Percentiles rank a stretch among this genome's conserved stretches.
Evolutionary conservation across 2,329 filamentous ascomycete species (phyloP).

Genomic region (Didymella keratinophila): DNA sequence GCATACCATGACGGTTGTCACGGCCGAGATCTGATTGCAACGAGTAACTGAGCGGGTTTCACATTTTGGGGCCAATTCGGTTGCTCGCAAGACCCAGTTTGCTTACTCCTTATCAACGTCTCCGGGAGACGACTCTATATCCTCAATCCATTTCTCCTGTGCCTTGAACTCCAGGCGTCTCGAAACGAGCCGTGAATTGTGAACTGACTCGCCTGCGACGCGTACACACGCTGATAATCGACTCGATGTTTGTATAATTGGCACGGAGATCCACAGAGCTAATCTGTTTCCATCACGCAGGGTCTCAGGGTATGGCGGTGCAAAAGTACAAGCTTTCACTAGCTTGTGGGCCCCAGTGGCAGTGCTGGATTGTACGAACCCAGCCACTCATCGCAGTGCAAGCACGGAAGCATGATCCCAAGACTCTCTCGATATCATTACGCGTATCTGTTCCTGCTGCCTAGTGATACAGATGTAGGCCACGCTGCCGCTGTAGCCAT

Average conservation of each 20-base stretch:
- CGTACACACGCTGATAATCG: slow-evolving; percentile 3
- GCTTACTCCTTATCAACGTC: slow-evolving; percentile 30
- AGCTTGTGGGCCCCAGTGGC: slow-evolving; percentile 24
- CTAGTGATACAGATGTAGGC: slow-evolving; percentile 3
- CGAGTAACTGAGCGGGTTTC: slow-evolving; percentile 39
- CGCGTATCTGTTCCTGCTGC: background rate
- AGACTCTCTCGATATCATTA: background rate
- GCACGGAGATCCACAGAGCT: slow-evolving; percentile 15
- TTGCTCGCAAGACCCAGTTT: slow-evolving; percentile 34
- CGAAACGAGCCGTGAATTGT: background rate
- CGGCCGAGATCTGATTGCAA: slow-evolving; percentile 39
- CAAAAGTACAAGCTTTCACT: slow-evolving; percentile 27
- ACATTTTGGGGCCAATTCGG: slow-evolving; percentile 30
- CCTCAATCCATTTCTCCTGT: slow-evolving; percentile 44
- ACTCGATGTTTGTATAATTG: slow-evolving; percentile 7
- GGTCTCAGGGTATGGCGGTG: slow-evolving; percentile 26
- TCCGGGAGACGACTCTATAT: slow-evolving; percentile 44
- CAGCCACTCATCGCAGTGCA: slow-evolving; percentile 12
- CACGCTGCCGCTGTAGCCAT: slow-evolving; percentile 1
- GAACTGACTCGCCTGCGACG: background rate
- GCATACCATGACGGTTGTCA: slow-evolving; percentile 41
- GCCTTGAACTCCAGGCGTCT: slow-evolving; percentile 15
- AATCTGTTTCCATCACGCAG: slow-evolving; percentile 22
- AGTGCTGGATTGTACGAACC: slow-evolving; percentile 10
- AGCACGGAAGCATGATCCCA: background rate